Percentiles rank a stretch among this genome's conserved stretches.
Conservation (phyloP, 805 yeast genomes). For the Ogataea nakhonphanomensis region DNA sequence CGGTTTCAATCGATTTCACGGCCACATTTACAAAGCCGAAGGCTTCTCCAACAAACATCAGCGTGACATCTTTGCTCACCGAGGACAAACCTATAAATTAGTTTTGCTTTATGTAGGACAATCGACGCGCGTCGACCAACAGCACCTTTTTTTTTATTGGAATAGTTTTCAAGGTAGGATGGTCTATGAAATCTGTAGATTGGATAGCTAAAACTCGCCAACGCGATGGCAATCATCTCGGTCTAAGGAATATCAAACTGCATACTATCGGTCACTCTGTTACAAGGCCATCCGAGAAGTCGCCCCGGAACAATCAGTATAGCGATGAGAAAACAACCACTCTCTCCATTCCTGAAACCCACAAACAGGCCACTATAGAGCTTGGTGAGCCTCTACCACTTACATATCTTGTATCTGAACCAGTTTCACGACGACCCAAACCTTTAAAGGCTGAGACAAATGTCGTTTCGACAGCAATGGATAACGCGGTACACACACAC, state of each 20-base stretch:
- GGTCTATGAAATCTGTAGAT: constrained; percentile 12
- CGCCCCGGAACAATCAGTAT: no score
- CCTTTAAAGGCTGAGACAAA: neutral
- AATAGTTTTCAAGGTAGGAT: neutral
- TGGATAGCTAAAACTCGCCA: constrained; percentile 7
- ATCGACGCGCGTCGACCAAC: constrained; percentile 12
- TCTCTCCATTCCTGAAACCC: constrained; percentile 1
- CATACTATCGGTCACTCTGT: neutral
- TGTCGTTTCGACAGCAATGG: neutral
- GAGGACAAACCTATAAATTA: constrained; percentile 10
- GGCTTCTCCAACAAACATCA: constrained; percentile 8
- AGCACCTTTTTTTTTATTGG: no score
- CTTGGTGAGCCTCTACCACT: constrained; percentile 29
- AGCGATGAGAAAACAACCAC: constrained; percentile 11
- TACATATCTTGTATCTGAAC: constrained; percentile 9
- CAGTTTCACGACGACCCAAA: neutral
- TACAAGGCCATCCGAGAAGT: no score
- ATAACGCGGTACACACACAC: neutral
- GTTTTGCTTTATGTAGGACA: neutral
- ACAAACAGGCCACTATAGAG: constrained; percentile 9
- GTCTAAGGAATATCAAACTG: constrained; percentile 1
- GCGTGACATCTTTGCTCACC: constrained; percentile 17
- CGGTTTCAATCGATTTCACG: constrained; percentile 9
- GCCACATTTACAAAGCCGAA: constrained; percentile 4
- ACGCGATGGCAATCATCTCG: neutral